Evolutionary conservation across 2,329 filamentous ascomycete genomes (phyloP).

Genomic region (Phialophora tarda): DNA sequence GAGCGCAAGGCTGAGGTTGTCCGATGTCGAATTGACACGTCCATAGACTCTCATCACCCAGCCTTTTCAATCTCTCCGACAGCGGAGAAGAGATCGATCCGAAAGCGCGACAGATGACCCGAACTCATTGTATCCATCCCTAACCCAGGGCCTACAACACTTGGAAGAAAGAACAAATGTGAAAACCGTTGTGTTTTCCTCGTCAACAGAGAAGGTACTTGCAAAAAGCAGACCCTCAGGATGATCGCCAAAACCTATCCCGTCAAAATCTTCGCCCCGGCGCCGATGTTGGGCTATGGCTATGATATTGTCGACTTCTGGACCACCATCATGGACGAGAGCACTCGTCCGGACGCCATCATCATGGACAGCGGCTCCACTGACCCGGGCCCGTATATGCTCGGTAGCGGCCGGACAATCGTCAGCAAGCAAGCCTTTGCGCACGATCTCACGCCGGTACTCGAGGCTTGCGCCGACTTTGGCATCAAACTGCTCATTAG

Average conservation of each 20-base stretch:
- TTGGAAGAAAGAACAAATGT: too few species aligned
- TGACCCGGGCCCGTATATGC: constrained; percentile 11
- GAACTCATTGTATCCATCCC: too few species aligned
- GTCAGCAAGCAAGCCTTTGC: not conserved
- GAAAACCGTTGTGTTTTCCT: too few species aligned
- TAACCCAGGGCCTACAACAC: too few species aligned
- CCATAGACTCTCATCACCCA: too few species aligned
- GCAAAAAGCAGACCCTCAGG: too few species aligned
- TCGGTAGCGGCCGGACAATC: not conserved
- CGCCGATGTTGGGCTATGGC: constrained; percentile 18
- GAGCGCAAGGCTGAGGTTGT: too few species aligned
- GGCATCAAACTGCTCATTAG: not conserved
- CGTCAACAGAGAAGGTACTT: too few species aligned
- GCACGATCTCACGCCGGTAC: constrained; percentile 1
- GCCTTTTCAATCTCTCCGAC: too few species aligned
- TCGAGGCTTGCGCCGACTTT: not conserved
- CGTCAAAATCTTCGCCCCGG: constrained; percentile 15
- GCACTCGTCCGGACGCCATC: constrained; percentile 10
- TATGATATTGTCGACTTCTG: constrained; percentile 15
- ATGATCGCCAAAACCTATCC: not conserved
- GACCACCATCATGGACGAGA: constrained; percentile 11
- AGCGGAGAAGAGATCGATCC: too few species aligned
- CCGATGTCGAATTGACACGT: too few species aligned
- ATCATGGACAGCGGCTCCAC: constrained; percentile 14
- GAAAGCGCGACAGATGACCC: too few species aligned